Conservation (phyloP, 306 rosid species). For the Cercis canadensis region DNA sequence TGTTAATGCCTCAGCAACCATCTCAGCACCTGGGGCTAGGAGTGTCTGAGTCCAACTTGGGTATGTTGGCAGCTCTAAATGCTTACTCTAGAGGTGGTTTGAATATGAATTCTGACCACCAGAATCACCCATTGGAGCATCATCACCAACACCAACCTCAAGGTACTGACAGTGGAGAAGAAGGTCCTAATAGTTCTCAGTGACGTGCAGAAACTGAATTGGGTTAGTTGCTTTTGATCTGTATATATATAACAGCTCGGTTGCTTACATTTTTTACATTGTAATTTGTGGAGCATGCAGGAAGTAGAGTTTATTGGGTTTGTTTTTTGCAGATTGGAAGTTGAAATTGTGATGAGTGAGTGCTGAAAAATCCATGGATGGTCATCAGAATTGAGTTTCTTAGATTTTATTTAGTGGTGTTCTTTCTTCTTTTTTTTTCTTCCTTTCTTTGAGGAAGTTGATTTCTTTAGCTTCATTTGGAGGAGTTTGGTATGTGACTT, state of each 20-base stretch:
- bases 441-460: not conserved
- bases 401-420: conserved; percentile 34
- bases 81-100: conserved; percentile 73
- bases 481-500: conserved; percentile 48
- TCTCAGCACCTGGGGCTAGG: conserved; percentile 78
- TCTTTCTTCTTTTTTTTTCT: not conserved
- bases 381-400: conserved; percentile 34
- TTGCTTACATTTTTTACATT: conserved; percentile 15
- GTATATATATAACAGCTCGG: conserved; percentile 18
- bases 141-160: conserved; percentile 52
- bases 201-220: conserved; percentile 35
- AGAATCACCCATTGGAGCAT: conserved; percentile 56
- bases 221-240: conserved; percentile 55
- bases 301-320: conserved; percentile 43
- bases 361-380: conserved; percentile 44
- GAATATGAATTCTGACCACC: conserved; percentile 65
- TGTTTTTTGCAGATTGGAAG: conserved; percentile 55
- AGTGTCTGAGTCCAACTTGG: conserved; percentile 82
- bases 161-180: conserved; percentile 70
- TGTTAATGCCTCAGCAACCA: conserved; percentile 72
- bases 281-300: conserved; percentile 36
- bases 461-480: conserved; percentile 47
- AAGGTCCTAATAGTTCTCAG: conserved; percentile 67
- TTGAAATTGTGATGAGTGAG: conserved; percentile 44
- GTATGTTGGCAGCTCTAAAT: conserved; percentile 85